These are phyloP conservation scores for Paracoccidioides lutzii DNA, from an alignment of 2,329 filamentous ascomycete species.

Conservation along the genomic window DNA sequence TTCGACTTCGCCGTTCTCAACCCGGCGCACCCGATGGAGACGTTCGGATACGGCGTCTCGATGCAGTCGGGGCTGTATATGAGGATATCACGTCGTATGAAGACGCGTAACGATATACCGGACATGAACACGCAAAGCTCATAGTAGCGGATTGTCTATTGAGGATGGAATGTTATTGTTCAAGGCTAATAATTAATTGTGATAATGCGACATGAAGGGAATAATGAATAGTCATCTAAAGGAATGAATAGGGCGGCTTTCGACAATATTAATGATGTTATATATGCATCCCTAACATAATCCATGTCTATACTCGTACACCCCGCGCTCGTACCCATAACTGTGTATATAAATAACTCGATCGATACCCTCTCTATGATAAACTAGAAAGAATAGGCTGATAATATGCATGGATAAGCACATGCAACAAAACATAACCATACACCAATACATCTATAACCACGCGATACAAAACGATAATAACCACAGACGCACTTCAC, in stretches of 20 bases:
- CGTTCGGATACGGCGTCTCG: neutral
- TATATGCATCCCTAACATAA: too few relatives aligned
- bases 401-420: neutral
- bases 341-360: too few relatives aligned
- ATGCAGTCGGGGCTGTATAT: neutral
- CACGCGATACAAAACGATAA: too few relatives aligned
- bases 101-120: neutral
- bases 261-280: too few relatives aligned
- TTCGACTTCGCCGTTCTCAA: conserved; percentile 3
- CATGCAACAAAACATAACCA: neutral
- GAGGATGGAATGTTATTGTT: neutral
- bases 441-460: neutral
- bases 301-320: too few relatives aligned
- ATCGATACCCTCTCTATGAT: neutral
- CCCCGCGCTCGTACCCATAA: neutral
- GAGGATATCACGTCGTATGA: neutral
- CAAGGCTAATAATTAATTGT: too few relatives aligned
- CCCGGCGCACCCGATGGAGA: neutral
- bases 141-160: neutral
- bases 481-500: too few relatives aligned
- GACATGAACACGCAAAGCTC: neutral
- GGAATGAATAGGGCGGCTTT: too few relatives aligned
- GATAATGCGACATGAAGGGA: too few relatives aligned
- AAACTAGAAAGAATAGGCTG: neutral
- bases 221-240: too few relatives aligned